These are phyloP conservation scores for Pistacia atlantica DNA, from an alignment of 345 rosid genomes.

Conservation along the genomic window DNA sequence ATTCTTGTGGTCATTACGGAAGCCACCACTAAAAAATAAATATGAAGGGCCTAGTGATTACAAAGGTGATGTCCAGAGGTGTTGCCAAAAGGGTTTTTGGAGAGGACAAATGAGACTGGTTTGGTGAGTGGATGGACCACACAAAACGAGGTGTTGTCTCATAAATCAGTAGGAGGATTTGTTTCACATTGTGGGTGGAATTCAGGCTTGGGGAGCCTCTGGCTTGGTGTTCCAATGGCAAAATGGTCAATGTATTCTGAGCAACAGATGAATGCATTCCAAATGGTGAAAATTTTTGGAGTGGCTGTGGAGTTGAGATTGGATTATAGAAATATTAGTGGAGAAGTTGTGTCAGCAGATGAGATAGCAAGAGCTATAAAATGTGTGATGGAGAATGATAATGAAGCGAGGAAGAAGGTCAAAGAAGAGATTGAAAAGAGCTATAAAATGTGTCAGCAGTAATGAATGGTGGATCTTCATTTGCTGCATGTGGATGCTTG, in stretches of 20 bases:
- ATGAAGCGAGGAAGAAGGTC: conserved; percentile 14
- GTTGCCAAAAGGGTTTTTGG: conserved; percentile 18
- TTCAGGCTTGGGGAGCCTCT: conserved; percentile 36
- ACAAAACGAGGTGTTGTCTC: conserved; percentile 17
- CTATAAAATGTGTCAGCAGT: conserved; percentile 7
- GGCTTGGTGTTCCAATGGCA: conserved; percentile 30
- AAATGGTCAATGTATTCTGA: conserved; percentile 34
- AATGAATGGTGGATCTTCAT: conserved; percentile 31
- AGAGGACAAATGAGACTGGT: conserved; percentile 11
- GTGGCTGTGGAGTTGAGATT: conserved; percentile 17
- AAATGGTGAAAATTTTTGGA: conserved; percentile 16
- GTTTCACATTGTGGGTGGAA: conserved; percentile 51
- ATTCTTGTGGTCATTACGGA: conserved; percentile 19
- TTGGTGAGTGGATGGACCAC: conserved; percentile 32
- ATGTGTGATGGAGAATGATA: conserved; percentile 25
- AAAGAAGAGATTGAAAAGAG: conserved; percentile 21
- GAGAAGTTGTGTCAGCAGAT: conserved; percentile 3
- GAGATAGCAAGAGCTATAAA: conserved; percentile 31
- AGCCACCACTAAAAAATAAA: not conserved
- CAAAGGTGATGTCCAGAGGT: not conserved
- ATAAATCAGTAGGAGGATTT: conserved; percentile 35
- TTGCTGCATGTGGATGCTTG: conserved; percentile 10
- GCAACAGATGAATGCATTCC: conserved; percentile 40
- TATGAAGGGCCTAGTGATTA: no score
- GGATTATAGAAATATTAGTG: not conserved